Base-by-base conservation (phyloP, 306 rosid genomes). In the Trifolium subterraneum region DNA sequence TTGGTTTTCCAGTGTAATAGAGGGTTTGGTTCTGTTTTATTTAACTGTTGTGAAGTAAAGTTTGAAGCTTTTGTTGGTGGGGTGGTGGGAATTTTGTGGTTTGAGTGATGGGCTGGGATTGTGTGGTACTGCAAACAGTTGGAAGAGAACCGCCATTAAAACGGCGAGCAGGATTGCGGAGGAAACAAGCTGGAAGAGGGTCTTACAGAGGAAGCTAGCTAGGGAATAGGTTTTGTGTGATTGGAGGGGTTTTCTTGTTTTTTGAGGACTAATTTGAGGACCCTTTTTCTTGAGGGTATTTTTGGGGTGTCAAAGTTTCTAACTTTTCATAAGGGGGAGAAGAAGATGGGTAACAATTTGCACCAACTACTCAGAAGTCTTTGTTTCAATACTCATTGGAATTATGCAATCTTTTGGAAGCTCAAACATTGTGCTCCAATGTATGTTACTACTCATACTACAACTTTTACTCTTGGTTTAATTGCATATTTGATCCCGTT, bases 151-250 rank as follows among this genome's bases (percentile, higher is more conserved):
- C 99, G 88, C 99, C 99, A 82, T 80, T 95, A 86, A 92, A 92
- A 80, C 92, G 98, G 96, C 95, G 99, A 87, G 99, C 99, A 10
- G 96, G 99, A 76, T 78, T 95, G 71, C 79, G 99, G 87, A 95
- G 90, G 81, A 95, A 95, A 76, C 99, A 95, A 85, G 99, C 99
- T 64, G 98, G 99, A 83, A 86, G 99, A 92, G 99, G 99, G 19
- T 95, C 99, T 14, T 95, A 95, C 35, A 87, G 99, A 81, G 99
- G 96, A 65, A 95, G 99, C 86, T 94, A 93, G 96, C 10, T 60
- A 79, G 19, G 41, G 70, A 1, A 33, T 42, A 56, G 54, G 3
- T 10, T 41, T 68, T 39, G 62, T 64, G 63, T 78, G 82, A 55
- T 61, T 51, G 78, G 72, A 68, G 82, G 78, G 80, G 18, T 76